Percentiles rank a stretch among this genome's conserved stretches.
phyloP scores from a whole-genome alignment of 1,284 basidiomycete species.

The Pseudozyma flocculosa region DNA sequence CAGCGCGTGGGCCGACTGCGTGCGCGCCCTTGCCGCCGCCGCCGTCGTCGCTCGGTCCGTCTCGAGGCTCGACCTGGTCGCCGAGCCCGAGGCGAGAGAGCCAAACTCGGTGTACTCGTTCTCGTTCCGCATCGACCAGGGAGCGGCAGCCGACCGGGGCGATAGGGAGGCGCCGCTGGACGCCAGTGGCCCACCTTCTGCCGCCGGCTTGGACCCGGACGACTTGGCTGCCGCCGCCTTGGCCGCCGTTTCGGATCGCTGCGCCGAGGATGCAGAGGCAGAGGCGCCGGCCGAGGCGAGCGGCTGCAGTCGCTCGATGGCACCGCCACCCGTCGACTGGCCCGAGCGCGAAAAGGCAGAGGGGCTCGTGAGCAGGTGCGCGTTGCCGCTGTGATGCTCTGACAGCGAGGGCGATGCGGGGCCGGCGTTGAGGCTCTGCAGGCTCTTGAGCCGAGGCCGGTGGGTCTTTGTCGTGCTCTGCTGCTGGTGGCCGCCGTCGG shows the following conservation, averaged over 20 bases:
- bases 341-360: conserved; percentile 4
- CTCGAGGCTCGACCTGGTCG: conserved; percentile 15
- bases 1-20: neutral
- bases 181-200: too few relatives aligned
- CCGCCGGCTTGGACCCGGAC: neutral
- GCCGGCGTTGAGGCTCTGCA: conserved; percentile 32
- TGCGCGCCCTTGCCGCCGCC: neutral
- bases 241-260: neutral
- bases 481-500: neutral
- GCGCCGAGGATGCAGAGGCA: too few relatives aligned
- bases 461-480: neutral
- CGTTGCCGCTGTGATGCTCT: conserved; percentile 24
- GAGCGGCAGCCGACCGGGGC: neutral
- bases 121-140: neutral
- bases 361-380: conserved; percentile 12
- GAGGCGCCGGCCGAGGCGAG: conserved; percentile 5
- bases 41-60: neutral
- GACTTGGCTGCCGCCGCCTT: neutral
- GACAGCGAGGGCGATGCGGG: conserved; percentile 29
- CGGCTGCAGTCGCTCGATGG: conserved; percentile 24
- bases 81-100: neutral
- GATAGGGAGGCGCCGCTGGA: neutral
- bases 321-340: conserved; percentile 13
- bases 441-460: conserved; percentile 19
- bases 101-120: neutral